Conservation (phyloP, 2,329 filamentous ascomycete species). For the Clonostachys solani region DNA sequence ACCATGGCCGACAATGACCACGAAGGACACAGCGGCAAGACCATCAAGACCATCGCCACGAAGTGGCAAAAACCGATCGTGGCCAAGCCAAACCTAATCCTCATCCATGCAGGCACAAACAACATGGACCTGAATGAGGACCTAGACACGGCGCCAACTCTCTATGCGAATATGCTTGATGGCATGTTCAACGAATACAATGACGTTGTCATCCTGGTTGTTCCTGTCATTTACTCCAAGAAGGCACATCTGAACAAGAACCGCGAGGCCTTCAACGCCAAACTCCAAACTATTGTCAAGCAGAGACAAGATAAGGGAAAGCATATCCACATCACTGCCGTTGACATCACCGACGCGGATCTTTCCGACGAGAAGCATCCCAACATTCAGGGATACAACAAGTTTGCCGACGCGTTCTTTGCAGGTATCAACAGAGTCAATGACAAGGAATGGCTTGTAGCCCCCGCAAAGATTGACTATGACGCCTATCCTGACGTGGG, state of each 20-base stretch:
- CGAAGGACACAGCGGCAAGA: constrained; percentile 8
- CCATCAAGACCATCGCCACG: constrained; percentile 4
- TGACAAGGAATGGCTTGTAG: constrained; percentile 6
- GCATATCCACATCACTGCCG: constrained; percentile 6
- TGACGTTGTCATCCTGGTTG: constrained; percentile 8
- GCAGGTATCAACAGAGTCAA: constrained; percentile 15
- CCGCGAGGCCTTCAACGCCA: constrained; percentile 20
- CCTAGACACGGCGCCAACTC: constrained; percentile 4
- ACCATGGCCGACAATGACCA: constrained; percentile 9
- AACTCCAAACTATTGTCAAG: constrained; percentile 16
- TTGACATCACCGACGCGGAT: constrained; percentile 3
- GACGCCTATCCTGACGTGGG: constrained; percentile 3
- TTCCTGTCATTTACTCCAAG: constrained; percentile 9
- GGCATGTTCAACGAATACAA: constrained; percentile 7
- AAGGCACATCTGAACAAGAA: constrained; percentile 13
- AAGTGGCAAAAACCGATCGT: constrained; percentile 2
- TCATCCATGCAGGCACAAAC: constrained; percentile 15
- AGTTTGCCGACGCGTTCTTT: constrained; percentile 31
- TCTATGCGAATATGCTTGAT: constrained; percentile 10
- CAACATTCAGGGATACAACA: constrained; percentile 20
- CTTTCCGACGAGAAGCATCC: constrained; percentile 2
- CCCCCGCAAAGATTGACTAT: constrained; percentile 4
- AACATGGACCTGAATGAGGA: constrained; percentile 9
- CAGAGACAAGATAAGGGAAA: constrained; percentile 4
- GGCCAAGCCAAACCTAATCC: constrained; percentile 12